Percentiles rank a stretch among this genome's conserved stretches.
Evolutionary conservation across 2,329 filamentous ascomycete species (phyloP).

Genomic region (Tolypocladium tundrense): DNA sequence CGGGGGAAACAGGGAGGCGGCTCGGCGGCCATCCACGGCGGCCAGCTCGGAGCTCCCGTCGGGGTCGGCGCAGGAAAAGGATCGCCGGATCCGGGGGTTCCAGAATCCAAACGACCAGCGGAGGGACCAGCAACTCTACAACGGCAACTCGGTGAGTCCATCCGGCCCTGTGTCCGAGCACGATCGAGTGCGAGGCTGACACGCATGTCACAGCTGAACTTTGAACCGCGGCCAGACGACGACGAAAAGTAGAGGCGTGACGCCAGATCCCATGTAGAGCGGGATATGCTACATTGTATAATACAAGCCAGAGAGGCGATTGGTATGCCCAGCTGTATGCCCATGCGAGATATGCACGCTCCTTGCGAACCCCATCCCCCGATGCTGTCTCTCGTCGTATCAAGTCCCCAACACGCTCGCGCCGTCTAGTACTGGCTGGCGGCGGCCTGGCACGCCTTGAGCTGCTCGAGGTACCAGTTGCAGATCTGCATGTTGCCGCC

Average conservation of each 20-base stretch:
- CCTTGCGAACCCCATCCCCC: background rate
- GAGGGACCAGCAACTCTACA: slow-evolving; percentile 67
- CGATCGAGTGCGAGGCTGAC: background rate
- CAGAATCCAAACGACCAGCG: slow-evolving; percentile 41
- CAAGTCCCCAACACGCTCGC: background rate
- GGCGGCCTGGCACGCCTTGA: slow-evolving; percentile 79
- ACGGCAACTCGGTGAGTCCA: slow-evolving; percentile 70
- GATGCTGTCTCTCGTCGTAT: background rate
- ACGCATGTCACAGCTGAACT: slow-evolving; percentile 45
- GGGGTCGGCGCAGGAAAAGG: slow-evolving; percentile 10
- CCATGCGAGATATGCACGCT: background rate
- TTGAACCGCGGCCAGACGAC: slow-evolving; percentile 54
- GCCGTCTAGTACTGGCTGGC: slow-evolving; percentile 55
- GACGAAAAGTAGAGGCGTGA: slow-evolving; percentile 24
- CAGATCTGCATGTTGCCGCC: slow-evolving; percentile 90
- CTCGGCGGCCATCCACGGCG: background rate
- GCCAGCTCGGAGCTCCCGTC: slow-evolving; percentile 1
- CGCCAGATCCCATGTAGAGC: slow-evolving; percentile 9
- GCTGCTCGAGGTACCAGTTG: slow-evolving; percentile 95
- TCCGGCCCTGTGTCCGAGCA: background rate
- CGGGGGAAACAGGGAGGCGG: slow-evolving; percentile 6
- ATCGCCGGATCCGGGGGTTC: slow-evolving; percentile 15
- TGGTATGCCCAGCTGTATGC: background rate
- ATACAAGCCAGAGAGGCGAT: slow-evolving; percentile 11
- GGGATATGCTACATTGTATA: slow-evolving; percentile 16